Base-by-base conservation (phyloP, 768 basidiomycete species). In the Daedaleopsis sinensis region DNA sequence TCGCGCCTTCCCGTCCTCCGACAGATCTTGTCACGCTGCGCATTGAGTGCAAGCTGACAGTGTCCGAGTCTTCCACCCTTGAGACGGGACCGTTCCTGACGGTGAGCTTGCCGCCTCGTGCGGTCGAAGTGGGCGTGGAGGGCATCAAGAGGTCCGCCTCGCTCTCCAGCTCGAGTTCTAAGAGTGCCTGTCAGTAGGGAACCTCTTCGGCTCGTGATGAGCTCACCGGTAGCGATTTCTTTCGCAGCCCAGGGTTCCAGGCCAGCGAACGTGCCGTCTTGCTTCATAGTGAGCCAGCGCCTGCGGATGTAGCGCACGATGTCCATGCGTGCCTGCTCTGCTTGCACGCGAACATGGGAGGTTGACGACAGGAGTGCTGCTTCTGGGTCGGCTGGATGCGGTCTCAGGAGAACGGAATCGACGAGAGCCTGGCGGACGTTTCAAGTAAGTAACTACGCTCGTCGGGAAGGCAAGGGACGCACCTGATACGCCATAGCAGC, bases 191-290 rank as follows among this genome's bases (percentile, higher is more conserved):
- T 50, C 23, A 56, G 12, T 7, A 37, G 44, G 48, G 24, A 68
- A 43, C 46, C 43, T 27, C 50, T 37, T 36, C n/a, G 39, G 48
- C 39, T 27, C 9, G 8, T 10, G 47, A 23, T 43, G 19, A 16
- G 79, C 90, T 67, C 63, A 92, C 93, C 83, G 68, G 90, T 85
- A 44, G 86, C 83, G 43, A 98, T 93, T 70, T 98, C 96, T 71
- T 93, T 89, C 56, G 96, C 72, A 0, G 90, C 87, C 93, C 94
- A 97, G 5, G 81, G 82, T 52, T 96, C 93, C n/a, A 98, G 79
- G 5, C 75, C 70, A 53, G 90, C 88, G 67, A 98, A 96, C 0
- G 91, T 93, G n/a, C 85, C 84, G 53, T 87, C 86, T 52, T 89
- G 85, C 13, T 89, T 81, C 32, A 94, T 83, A 13, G 78, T 81